A percentile compares a stretch with the other conserved stretches of the same genome.
phyloP scores from a whole-genome alignment of 1,284 basidiomycete species.

The Ceratobasidium sp. region DNA sequence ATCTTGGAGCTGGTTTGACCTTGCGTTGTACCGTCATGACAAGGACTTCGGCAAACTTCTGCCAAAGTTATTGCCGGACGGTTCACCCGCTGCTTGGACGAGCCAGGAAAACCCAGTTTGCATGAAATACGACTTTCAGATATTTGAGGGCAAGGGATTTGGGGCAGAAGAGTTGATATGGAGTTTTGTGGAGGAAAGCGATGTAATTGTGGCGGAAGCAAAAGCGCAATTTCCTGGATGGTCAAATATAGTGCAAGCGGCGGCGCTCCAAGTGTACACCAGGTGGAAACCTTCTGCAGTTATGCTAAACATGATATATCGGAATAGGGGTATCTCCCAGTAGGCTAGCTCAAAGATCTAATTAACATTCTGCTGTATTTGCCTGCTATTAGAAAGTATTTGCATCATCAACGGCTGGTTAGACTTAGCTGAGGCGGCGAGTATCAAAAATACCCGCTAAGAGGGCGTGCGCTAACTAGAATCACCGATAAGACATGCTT shows the following conservation, averaged over 20 bases:
- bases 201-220: background rate
- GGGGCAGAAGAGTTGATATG: background rate
- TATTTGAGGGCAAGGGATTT: background rate
- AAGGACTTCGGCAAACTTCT: background rate
- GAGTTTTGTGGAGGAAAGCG: constrained; percentile 8
- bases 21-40: background rate
- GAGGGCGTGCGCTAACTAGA: too few relatives aligned
- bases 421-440: too few relatives aligned
- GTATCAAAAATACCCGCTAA: too few relatives aligned
- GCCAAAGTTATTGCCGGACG: background rate
- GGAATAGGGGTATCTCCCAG: background rate
- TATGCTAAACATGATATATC: constrained; percentile 7
- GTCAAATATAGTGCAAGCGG: background rate
- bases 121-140: background rate
- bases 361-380: too few relatives aligned
- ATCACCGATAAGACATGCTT: too few relatives aligned
- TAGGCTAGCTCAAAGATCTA: too few relatives aligned
- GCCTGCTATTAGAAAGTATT: too few relatives aligned
- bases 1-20: constrained; percentile 35
- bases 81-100: background rate
- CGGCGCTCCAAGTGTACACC: background rate
- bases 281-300: constrained; percentile 23
- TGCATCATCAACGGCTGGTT: too few relatives aligned
- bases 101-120: constrained; percentile 11
- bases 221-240: constrained; percentile 17